These are phyloP conservation scores for Aureobasidium mangrovei DNA, from an alignment of 2,329 filamentous ascomycete genomes.

Conservation along the genomic window DNA sequence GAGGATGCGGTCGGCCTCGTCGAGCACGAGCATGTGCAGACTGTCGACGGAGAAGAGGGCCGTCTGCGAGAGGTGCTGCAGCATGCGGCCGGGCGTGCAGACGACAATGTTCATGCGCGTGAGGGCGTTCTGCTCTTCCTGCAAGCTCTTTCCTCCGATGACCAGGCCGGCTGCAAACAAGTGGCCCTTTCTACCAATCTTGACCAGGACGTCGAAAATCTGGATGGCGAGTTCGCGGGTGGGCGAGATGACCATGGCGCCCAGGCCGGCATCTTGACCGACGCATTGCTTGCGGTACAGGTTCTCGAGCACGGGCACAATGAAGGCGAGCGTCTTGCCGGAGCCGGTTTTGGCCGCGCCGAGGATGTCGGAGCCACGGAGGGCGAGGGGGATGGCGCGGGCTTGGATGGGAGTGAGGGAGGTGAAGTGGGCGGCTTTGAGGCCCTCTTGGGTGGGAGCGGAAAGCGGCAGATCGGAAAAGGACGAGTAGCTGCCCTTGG, in stretches of 20 bases:
- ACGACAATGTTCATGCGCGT: conserved; percentile 94
- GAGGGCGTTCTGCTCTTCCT: conserved; percentile 77
- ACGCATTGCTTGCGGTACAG: conserved; percentile 85
- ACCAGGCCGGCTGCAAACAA: conserved; percentile 85
- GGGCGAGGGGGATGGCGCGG: conserved; percentile 75
- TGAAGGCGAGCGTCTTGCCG: conserved; percentile 89
- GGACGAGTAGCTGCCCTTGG: conserved; percentile 51
- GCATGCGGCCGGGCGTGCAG: conserved; percentile 86
- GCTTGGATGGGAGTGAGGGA: conserved; percentile 85
- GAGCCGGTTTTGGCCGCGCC: conserved; percentile 93
- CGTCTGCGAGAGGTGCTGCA: conserved; percentile 93
- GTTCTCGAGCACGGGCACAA: conserved; percentile 86
- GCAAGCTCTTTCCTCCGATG: conserved; percentile 84
- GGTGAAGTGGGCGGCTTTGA: conserved; percentile 82
- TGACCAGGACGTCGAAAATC: conserved; percentile 88
- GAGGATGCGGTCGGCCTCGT: conserved; percentile 93
- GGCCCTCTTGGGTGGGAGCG: conserved; percentile 64
- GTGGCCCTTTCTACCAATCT: conserved; percentile 75
- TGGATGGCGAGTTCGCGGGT: conserved; percentile 93
- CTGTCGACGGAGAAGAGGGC: conserved; percentile 83
- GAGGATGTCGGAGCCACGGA: conserved; percentile 80
- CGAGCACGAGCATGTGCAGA: conserved; percentile 82
- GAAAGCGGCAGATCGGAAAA: conserved; percentile 86
- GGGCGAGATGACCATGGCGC: conserved; percentile 85
- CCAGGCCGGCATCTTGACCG: conserved; percentile 74